phyloP scores from a whole-genome alignment of 129 eudicot species.

The Flaveria bidentis region DNA sequence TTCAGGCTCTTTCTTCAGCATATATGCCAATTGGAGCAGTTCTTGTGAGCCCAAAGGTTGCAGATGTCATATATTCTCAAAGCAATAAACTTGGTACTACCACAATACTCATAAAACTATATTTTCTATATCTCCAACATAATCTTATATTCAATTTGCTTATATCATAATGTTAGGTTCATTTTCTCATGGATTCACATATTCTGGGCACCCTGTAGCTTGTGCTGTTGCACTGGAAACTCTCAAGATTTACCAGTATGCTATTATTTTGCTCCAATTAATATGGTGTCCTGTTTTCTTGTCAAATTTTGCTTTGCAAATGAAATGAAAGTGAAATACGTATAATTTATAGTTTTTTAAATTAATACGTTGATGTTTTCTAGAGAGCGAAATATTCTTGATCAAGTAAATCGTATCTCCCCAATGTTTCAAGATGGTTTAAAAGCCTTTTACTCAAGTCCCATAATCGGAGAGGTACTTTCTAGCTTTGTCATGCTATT shows the following conservation, averaged over 20 bases:
- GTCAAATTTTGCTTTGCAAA: not conserved
- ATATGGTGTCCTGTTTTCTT: not conserved
- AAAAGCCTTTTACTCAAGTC: constrained; percentile 60
- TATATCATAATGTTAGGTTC: constrained; percentile 45
- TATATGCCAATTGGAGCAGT: constrained; percentile 98
- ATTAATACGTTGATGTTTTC: not conserved
- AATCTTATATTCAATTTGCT: not conserved
- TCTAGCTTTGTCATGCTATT: not conserved
- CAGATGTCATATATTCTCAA: constrained; percentile 82
- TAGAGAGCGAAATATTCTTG: constrained; percentile 72
- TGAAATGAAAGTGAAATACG: not conserved
- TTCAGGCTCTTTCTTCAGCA: constrained; percentile 95
- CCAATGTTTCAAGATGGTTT: constrained; percentile 80
- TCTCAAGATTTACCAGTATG: constrained; percentile 86
- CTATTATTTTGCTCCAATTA: not conserved
- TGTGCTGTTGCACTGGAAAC: constrained; percentile 96
- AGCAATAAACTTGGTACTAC: constrained; percentile 88
- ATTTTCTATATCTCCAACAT: constrained; percentile 11
- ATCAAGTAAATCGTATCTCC: constrained; percentile 58
- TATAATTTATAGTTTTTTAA: not conserved
- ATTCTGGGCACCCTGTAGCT: constrained; percentile 94
- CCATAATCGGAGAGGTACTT: constrained; percentile 79
- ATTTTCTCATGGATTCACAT: constrained; percentile 93
- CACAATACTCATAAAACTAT: not conserved
- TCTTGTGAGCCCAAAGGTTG: constrained; percentile 72